Base-by-base conservation (phyloP, 2,329 filamentous ascomycete genomes). In the Penicillium corylophilum region DNA sequence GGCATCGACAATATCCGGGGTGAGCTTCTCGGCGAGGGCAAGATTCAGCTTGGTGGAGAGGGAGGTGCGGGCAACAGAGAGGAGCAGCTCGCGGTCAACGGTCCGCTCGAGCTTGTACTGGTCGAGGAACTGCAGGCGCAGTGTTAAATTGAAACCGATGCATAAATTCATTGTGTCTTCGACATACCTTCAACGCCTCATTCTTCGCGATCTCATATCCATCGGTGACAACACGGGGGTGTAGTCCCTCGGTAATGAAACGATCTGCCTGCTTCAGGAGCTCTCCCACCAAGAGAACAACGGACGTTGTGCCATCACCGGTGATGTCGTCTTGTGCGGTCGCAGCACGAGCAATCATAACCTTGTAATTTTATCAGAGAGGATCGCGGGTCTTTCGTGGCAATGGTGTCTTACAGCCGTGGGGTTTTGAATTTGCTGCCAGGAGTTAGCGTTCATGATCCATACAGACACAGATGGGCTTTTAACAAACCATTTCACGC, bases 251-350 rank as follows among this genome's bases (percentile, higher is more conserved):
- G 12, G 89, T 86, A 68, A 99, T 97, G 74, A 95, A 91, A 73
- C 94, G 85, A 73, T 97, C 89, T 54, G 94, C 94, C 79, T 99
- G 94, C 82, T 97, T 99, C 70, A 99, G 78, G 54, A 99, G 84
- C 79, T 99, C 94, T 72, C 94, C 94, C 46, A 99, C 92, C 71
- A 97, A 78, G 65, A 99, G 78, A 46, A 99, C 94, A 26, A 96
- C 93, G 42, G 91, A 96, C 38, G 94, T 99, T 65, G 94, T 99
- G 68, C 94, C 94, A 74, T 99, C 94, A 68, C 94, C 94, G 64
- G 90, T 95, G 65, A 99, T 99, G 68, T 99, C 94, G 74, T 99
- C 94, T 74, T 99, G 93, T 62, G 94, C 94, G 33, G 94, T 99
- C 51, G 94, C 94, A 66, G 93, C 91, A 69, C 85, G 77, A 56